Evolutionary conservation across 108 stramenopile genomes (phyloP), one percentile per base, ranked within the genome.

Genomic region (Asterionellopsis glacialis): DNA sequence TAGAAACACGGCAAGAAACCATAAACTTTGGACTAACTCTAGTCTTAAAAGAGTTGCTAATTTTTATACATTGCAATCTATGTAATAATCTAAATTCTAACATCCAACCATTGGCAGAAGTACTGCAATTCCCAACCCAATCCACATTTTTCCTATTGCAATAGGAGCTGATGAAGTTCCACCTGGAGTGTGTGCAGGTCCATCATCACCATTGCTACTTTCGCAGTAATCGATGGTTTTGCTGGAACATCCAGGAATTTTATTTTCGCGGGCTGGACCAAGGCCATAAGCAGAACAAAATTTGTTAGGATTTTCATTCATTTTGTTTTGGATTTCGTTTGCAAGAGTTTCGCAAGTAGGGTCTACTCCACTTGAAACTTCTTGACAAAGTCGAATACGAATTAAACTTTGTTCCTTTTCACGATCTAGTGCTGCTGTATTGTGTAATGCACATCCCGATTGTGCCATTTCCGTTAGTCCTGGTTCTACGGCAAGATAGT

Each of bases 401-500:
- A 59, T 16, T 13, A 55, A 39, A 22, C 51, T 54, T 53, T 70
- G 63, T 44, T 57, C 70, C 19, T 41, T 44, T 41, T 70, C 41
- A 39, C 40, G 45, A 44, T 45, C 57, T 5, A 59, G 38, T 11
- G 19, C 19, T 12, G 38, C 57, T 9, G 11, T 10, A 28, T 59
- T 43, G n/a, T 68, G 38, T 39, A 74, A 51, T 11, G 55, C 53
- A 9, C 51, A 44, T 19, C 73, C 66, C 1, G 68, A 67, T 1
- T 63, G 43, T 13, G 48, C 63, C 73, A 68, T 74, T 38, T 74
- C 73, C 0, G 43, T 18, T 11, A 24, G 1, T 9, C 73, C 73
- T 25, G 62, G 22, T 13, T 64, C 67, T 10, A 47, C 27, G 15
- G 59, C 53, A 57, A 74, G 68, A 45, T 68, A 74, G 1, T 25